Conservation (phyloP, 345 rosid species). For the Eucalyptus albens region DNA sequence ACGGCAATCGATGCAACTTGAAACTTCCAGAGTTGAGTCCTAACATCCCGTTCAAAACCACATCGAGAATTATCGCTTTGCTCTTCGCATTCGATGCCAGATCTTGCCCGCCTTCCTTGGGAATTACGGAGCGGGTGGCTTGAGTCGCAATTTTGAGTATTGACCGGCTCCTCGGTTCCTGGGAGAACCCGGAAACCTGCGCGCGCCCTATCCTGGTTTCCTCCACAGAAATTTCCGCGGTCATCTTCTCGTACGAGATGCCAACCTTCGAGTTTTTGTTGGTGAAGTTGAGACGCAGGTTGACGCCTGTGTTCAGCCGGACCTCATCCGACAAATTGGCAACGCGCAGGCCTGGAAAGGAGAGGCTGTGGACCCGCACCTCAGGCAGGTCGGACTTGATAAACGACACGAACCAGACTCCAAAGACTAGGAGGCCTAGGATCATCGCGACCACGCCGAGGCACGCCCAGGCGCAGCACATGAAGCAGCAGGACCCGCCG, state of each 20-base stretch:
- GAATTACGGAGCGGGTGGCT: neutral
- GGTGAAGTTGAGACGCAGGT: neutral
- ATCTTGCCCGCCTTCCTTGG: neutral
- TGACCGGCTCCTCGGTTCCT: neutral
- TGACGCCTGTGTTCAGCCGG: neutral
- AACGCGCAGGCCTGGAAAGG: neutral
- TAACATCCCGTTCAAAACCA: neutral
- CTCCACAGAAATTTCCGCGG: neutral
- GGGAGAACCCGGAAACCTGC: neutral
- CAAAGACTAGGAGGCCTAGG: neutral
- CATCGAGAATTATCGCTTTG: neutral
- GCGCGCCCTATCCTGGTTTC: neutral
- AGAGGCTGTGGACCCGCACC: neutral
- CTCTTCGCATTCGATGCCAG: neutral
- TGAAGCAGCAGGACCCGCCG: neutral
- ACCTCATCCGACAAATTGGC: neutral
- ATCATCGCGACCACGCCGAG: neutral
- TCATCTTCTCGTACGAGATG: neutral
- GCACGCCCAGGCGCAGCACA: neutral
- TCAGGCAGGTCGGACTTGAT: neutral
- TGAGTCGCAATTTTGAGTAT: neutral
- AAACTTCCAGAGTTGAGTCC: neutral
- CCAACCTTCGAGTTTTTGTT: neutral
- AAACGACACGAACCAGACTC: neutral
- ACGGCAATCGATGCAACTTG: neutral